Evolutionary conservation across 1,284 basidiomycete genomes (phyloP).

Genomic region (Ceratobasidium sp.): DNA sequence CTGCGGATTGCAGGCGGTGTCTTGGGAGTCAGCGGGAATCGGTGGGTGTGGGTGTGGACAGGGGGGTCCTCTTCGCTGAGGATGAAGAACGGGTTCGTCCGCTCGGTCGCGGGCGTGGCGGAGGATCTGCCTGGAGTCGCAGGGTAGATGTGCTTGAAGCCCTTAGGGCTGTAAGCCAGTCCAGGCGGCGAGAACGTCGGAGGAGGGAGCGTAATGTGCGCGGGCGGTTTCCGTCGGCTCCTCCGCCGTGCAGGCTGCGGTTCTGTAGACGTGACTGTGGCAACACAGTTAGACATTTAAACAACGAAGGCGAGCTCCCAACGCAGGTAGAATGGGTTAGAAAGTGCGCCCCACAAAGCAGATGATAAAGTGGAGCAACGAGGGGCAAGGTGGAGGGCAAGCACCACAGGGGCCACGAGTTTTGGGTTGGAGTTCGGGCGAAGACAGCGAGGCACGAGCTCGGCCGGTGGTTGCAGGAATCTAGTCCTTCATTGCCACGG

Average conservation of each 20-base stretch:
- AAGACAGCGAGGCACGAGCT: not conserved
- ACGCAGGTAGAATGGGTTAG: not conserved
- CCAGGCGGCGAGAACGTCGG: not conserved
- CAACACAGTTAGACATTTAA: too few species aligned
- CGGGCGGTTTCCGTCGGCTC: constrained; percentile 25
- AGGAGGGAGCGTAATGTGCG: constrained; percentile 26
- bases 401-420: constrained; percentile 12
- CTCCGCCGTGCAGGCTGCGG: not conserved
- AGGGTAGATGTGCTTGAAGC: constrained; percentile 13
- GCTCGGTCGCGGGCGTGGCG: not conserved
- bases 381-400: not conserved
- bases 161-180: not conserved
- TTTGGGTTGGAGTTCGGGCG: constrained; percentile 19
- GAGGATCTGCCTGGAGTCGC: constrained; percentile 5
- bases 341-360: not conserved
- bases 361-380: not conserved
- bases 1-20: constrained; percentile 5
- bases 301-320: not conserved
- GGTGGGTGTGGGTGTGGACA: not conserved
- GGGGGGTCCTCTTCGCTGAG: constrained; percentile 7
- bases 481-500: not conserved
- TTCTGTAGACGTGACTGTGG: constrained; percentile 14
- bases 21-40: not conserved
- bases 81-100: constrained; percentile 31
- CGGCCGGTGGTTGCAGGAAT: not conserved